Evolutionary conservation across 768 basidiomycete species (phyloP).

Genomic region (Lentinula edodes): DNA sequence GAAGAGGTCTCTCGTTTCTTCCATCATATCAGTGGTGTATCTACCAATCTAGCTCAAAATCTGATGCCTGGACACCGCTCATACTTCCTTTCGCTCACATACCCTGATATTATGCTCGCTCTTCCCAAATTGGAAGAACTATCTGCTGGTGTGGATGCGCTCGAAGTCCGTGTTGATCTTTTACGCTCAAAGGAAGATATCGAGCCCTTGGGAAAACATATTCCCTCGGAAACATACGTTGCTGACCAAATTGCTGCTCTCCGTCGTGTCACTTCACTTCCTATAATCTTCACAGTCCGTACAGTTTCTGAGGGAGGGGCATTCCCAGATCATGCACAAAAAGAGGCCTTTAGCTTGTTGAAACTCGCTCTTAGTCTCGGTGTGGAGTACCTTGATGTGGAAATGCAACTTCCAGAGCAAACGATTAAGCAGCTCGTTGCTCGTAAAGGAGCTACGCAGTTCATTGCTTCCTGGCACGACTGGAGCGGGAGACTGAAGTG

Average conservation of each 20-base stretch:
- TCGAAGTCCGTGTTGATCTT: slow-evolving; percentile 93
- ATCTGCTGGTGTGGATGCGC: slow-evolving; percentile 79
- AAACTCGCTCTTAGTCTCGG: slow-evolving; percentile 75
- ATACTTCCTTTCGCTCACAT: slow-evolving; percentile 90
- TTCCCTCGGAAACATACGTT: slow-evolving; percentile 71
- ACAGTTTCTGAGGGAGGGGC: slow-evolving; percentile 86
- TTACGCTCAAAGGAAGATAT: slow-evolving; percentile 47
- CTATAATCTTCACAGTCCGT: slow-evolving; percentile 89
- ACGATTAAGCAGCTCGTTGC: slow-evolving; percentile 51
- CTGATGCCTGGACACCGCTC: slow-evolving; percentile 55
- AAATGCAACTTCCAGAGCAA: slow-evolving; percentile 68
- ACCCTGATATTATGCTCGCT: slow-evolving; percentile 77
- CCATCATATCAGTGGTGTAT: slow-evolving; percentile 72
- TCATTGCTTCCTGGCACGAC: slow-evolving; percentile 95
- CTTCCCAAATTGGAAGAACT: slow-evolving; percentile 67
- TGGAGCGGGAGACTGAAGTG: slow-evolving; percentile 84
- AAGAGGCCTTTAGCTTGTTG: slow-evolving; percentile 71
- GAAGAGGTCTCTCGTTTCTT: slow-evolving; percentile 83
- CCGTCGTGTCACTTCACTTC: slow-evolving; percentile 70
- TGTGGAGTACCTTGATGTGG: slow-evolving; percentile 91
- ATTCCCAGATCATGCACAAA: slow-evolving; percentile 74
- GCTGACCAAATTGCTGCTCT: slow-evolving; percentile 75
- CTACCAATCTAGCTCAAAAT: slow-evolving; percentile 58
- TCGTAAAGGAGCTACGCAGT: slow-evolving; percentile 65
- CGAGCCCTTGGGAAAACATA: slow-evolving; percentile 42